Evolutionary conservation across 257 asterid genomes (phyloP).

Genomic region (Solanum rostratum): DNA sequence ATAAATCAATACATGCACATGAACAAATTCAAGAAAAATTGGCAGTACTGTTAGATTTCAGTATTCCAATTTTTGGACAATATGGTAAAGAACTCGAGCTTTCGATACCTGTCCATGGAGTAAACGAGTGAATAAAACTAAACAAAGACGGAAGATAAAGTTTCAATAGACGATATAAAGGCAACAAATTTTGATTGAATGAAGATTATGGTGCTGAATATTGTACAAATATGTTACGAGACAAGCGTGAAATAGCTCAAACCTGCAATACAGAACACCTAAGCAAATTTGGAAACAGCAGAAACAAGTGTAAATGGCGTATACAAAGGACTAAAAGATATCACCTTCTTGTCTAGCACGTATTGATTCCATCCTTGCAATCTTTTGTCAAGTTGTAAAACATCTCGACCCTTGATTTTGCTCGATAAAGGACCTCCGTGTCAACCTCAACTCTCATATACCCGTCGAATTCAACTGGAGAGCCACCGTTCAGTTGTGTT

Average conservation of each 20-base stretch:
- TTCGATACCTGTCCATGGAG: neutral
- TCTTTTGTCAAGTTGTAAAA: slow-evolving; percentile 74
- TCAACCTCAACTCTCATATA: slow-evolving; percentile 96
- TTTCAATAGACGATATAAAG: neutral
- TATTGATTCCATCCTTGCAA: slow-evolving; percentile 90
- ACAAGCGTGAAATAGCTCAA: neutral
- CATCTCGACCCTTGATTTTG: slow-evolving; percentile 81
- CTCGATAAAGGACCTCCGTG: slow-evolving; percentile 80
- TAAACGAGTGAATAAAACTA: neutral
- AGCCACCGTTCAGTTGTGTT: slow-evolving; percentile 45
- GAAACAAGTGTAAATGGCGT: neutral
- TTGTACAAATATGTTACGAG: neutral
- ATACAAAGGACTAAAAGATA: neutral
- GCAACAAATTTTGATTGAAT: neutral
- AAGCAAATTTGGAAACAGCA: neutral
- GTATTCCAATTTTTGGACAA: neutral
- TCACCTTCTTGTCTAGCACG: slow-evolving; percentile 36
- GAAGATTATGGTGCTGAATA: neutral
- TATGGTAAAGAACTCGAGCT: neutral
- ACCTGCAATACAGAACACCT: neutral
- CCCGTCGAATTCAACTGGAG: slow-evolving; percentile 74
- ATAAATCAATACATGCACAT: neutral
- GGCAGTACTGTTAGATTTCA: neutral
- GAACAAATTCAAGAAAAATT: neutral
- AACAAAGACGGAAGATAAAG: neutral